Base-by-base conservation (phyloP, 2,329 filamentous ascomycete species). In the Zasmidium cellare region DNA sequence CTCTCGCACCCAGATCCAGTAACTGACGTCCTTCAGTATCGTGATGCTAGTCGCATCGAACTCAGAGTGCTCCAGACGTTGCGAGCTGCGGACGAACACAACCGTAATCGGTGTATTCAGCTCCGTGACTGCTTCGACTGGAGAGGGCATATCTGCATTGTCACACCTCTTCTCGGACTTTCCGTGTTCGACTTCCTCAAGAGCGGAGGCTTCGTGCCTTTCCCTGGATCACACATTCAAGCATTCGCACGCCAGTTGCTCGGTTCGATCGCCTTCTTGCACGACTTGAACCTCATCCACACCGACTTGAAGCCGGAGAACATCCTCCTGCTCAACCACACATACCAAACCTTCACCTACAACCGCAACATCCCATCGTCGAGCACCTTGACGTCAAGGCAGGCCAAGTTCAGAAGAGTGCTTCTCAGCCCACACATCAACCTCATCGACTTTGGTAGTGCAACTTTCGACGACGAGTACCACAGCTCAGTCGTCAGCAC, bases 151-250 rank as follows among this genome's bases (percentile, higher is more conserved):
- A 97, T 99, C 66, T 99, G 94, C 81, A 89, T 89, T 60, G 86
- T 89, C 67, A 89, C 86, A 14, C 86, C 88, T 71, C 76, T 89
- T 16, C 84, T 97, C 28, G 93, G 93, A 49, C 93, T 97, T 71
- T 97, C 93, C 69, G 93, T 99, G 53, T 99, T 99, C 73, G 94
- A 99, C 76, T 99, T 99, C 68, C 82, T 99, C 49, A 99, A 99
- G 79, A 87, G 88, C 70, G 97, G 97, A 71, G 84, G 86, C 64
- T 99, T 99, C 71, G 92, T 96, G 18, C 94, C 94, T 0, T 99
- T 99, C 71, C 94, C 94, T 12, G 97, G 96, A 80, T 97, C 92
- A 65, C 94, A 99, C 75, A 99, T 99, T 58, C 94, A 97, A 75
- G 93, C 86, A 72, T 97, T 99, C 80, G 94, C 94, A 49, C 87